Conservation (phyloP, 345 rosid species). For the Salix suchowensis region DNA sequence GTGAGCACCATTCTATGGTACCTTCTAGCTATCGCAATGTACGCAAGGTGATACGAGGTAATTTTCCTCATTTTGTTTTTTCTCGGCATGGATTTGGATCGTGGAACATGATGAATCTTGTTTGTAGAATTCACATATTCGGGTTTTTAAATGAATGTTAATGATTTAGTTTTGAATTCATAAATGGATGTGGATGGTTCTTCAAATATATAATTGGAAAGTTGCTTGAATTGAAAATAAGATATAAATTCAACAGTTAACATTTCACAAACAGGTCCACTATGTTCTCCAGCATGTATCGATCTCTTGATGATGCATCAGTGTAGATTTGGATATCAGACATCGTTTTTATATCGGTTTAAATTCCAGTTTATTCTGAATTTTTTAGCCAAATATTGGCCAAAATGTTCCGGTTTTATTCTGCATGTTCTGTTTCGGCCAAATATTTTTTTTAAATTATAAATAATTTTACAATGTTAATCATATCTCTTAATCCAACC, state of each 20-base stretch:
- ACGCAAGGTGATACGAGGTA: not conserved
- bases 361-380: fast-evolving
- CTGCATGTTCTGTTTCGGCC: fast-evolving
- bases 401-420: fast-evolving
- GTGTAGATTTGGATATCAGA: not conserved
- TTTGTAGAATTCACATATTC: not conserved
- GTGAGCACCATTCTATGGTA: not conserved
- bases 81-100: not conserved
- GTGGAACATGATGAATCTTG: not conserved
- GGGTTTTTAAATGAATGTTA: not conserved
- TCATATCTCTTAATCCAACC: too few species aligned
- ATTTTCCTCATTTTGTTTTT: not conserved
- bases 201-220: not conserved
- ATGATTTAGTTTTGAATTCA: not conserved
- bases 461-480: too few species aligned
- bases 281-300: not conserved
- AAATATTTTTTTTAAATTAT: too few species aligned
- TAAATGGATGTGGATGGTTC: not conserved
- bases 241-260: not conserved
- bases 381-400: too few species aligned
- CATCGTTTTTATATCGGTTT: too few species aligned
- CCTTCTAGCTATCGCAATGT: not conserved
- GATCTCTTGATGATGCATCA: not conserved
- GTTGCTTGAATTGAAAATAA: not conserved
- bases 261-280: not conserved